Percentiles rank a stretch among this genome's conserved stretches.
These are phyloP conservation scores for Prunella vulgaris DNA, from an alignment of 257 asterid species.

Conservation along the genomic window DNA sequence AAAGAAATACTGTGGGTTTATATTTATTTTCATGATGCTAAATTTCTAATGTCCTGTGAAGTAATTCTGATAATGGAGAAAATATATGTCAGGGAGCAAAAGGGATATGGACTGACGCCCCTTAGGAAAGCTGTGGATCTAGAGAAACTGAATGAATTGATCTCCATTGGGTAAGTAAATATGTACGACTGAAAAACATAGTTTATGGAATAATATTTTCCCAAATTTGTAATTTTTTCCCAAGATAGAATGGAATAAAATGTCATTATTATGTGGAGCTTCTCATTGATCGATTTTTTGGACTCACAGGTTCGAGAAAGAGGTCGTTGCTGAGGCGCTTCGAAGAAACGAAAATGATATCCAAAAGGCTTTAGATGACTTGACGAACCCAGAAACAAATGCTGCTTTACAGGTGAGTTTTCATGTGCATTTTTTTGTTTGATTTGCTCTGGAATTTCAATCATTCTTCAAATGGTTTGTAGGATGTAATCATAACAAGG, in stretches of 20 bases:
- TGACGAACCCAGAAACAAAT: constrained; percentile 72
- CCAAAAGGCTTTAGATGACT: constrained; percentile 78
- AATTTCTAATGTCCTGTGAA: not conserved
- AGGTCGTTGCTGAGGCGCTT: constrained; percentile 90
- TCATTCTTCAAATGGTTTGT: constrained; percentile 21
- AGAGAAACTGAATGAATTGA: constrained; percentile 59
- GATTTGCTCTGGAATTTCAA: not conserved
- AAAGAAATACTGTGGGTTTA: constrained; percentile 54
- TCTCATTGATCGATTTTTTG: constrained; percentile 9
- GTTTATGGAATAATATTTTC: not conserved
- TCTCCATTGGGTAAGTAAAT: constrained; percentile 66
- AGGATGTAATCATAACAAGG: constrained; percentile 61
- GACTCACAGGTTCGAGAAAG: constrained; percentile 61
- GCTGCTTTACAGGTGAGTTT: constrained; percentile 58
- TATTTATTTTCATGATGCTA: not conserved
- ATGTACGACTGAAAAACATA: not conserved
- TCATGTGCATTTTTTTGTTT: not conserved
- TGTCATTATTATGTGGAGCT: not conserved
- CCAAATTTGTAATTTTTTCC: not conserved
- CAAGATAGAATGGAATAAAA: not conserved
- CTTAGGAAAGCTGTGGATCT: constrained; percentile 81
- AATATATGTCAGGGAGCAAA: constrained; percentile 66
- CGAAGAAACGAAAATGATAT: constrained; percentile 89
- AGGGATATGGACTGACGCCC: constrained; percentile 72
- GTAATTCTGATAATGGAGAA: constrained; percentile 14